Base-by-base conservation (phyloP, 306 rosid genomes). In the Malus orientalis region DNA sequence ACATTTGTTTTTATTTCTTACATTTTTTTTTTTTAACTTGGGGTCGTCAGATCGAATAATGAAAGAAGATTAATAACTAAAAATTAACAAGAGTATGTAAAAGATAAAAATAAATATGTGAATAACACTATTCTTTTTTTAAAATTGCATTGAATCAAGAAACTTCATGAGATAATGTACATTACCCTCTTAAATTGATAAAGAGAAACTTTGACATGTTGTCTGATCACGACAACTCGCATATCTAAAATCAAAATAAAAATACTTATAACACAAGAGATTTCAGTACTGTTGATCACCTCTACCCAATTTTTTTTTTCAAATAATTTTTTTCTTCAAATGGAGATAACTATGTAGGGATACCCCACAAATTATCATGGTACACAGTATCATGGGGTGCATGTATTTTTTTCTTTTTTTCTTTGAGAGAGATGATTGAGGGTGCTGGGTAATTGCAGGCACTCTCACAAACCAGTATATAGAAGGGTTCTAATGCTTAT, bases 291-390 rank as follows among this genome's bases (percentile, higher is more conserved):
- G 40, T 36, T 36, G 40, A 36, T 36, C 40, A 36, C 40, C 40
- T 36, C 9, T 36, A 6, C 40, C 40, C 40, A 36, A 49, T 49
- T 15, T 15, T 49, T 15, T 49, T 25, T 25, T 25, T 25, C 25
- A 25, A 25, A 25, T 25, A 25, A 25, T 25, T 25, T 25, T 25
- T 25, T 25, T 25, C 25, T 25, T 25, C 25, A 25, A 25, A 49
- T 49, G 55, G 55, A 59, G 29, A 61, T 27, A 27, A 27, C 38
- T 61, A 13, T 19, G 74, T 51, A 11, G 58, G 75, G 86, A 49
- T 76, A 76, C 89, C 89, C 86, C 77, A 85, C 69, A 79, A 49
- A n/a, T 71, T 74, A 73, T 78, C 72, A 80, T 71, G 81, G 55
- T 14, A 63, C 69, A 80, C 76, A 75, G 74, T 76, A 74, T 58